Conservation (phyloP, 345 rosid genomes). For the Arabidopsis suecica region DNA sequence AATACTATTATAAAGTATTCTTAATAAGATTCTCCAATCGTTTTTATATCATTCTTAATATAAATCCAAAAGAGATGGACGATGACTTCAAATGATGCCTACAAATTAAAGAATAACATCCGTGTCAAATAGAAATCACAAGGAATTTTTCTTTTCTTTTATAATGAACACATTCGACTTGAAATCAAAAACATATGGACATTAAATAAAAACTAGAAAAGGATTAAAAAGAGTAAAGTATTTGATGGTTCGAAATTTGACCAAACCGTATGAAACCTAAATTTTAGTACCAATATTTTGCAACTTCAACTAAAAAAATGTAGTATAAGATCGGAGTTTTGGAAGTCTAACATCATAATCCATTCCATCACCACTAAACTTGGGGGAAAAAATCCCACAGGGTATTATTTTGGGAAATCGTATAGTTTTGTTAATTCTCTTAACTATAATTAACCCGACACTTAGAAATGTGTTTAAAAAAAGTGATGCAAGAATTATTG, state of each 20-base stretch:
- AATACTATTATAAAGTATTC: neutral
- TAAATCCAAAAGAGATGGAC: constrained; percentile 14
- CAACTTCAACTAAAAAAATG: neutral
- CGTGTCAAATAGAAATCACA: constrained; percentile 5
- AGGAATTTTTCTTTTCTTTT: neutral
- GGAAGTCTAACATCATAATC: constrained; percentile 5
- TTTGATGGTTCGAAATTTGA: neutral
- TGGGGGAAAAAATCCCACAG: neutral
- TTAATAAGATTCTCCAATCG: constrained; percentile 4
- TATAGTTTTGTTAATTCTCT: neutral
- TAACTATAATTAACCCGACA: constrained; percentile 7
- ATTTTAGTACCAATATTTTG: neutral
- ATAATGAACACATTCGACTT: neutral
- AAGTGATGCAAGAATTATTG: constrained; percentile 7
- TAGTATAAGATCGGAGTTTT: neutral
- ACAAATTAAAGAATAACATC: constrained; percentile 26
- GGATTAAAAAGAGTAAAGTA: neutral
- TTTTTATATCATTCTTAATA: constrained; percentile 1
- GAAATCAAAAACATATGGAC: neutral
- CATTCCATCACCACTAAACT: neutral
- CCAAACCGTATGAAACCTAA: neutral
- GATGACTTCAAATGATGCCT: constrained; percentile 23
- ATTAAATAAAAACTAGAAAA: neutral
- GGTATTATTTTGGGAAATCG: neutral
- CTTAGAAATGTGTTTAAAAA: neutral